Conservation (phyloP, 1,284 basidiomycete genomes). For the Leccinum cinnamomeum region DNA sequence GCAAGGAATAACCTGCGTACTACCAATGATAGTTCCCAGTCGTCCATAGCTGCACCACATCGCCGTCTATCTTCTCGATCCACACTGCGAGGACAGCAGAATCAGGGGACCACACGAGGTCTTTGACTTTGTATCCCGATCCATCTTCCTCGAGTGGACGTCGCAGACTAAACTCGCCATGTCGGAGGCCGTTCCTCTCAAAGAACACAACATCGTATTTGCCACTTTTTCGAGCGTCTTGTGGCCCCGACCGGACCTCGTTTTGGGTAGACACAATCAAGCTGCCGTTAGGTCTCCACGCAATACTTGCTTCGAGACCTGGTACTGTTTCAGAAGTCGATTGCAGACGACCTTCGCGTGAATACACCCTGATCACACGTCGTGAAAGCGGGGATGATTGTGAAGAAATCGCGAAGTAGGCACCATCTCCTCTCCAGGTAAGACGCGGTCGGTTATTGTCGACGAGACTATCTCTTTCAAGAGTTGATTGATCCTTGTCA, state of each 20-base stretch:
- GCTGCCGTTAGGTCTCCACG: conserved; percentile 89
- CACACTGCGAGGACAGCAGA: conserved; percentile 86
- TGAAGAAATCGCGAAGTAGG: conserved; percentile 85
- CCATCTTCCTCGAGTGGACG: conserved; percentile 36
- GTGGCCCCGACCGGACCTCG: conserved; percentile 68
- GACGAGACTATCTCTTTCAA: conserved; percentile 57
- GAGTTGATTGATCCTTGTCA: conserved; percentile 46
- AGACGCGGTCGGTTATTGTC: conserved; percentile 78
- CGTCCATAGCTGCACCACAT: conserved; percentile 95
- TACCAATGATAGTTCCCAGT: conserved; percentile 96
- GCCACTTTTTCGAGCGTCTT: conserved; percentile 64
- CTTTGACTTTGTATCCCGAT: conserved; percentile 71
- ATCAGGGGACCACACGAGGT: conserved; percentile 87
- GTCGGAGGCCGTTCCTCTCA: conserved; percentile 90
- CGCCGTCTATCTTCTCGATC: conserved; percentile 68
- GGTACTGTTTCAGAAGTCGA: conserved; percentile 84
- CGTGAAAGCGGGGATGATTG: conserved; percentile 43
- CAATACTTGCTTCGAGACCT: conserved; percentile 79
- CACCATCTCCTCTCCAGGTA: conserved; percentile 92
- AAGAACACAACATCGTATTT: conserved; percentile 93
- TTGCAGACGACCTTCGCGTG: conserved; percentile 76
- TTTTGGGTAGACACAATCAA: conserved; percentile 83
- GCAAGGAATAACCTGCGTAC: conserved; percentile 4
- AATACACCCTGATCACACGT: conserved; percentile 78
- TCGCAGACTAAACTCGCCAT: conserved; percentile 86